Percentiles rank a stretch among this genome's conserved stretches.
These are phyloP conservation scores for Tubosaeta brunneosetosa DNA, from an alignment of 768 basidiomycete genomes.

Conservation along the genomic window DNA sequence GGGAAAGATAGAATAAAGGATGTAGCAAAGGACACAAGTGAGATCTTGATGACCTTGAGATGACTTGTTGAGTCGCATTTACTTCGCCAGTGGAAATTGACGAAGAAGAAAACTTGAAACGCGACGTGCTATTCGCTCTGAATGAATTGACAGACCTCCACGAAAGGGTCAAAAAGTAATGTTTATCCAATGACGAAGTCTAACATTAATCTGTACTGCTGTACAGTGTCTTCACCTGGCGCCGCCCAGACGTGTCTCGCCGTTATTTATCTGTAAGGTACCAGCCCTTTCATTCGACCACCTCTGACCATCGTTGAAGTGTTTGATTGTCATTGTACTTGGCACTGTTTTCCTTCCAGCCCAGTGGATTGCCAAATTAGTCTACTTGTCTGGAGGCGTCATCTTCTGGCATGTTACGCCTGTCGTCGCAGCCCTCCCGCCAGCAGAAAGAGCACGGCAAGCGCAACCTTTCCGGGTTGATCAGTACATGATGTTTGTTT, in stretches of 20 bases:
- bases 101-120: conserved; percentile 40
- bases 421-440: conserved; percentile 47
- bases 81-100: conserved; percentile 6
- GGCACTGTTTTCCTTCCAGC: conserved; percentile 44
- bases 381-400: conserved; percentile 44
- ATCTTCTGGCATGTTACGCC: conserved; percentile 64
- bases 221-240: conserved; percentile 64
- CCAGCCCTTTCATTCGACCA: background rate
- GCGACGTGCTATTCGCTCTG: conserved; percentile 36
- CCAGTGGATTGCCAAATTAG: conserved; percentile 44
- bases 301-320: conserved; percentile 6
- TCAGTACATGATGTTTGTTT: background rate
- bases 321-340: conserved; percentile 40
- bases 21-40: conserved; percentile 8
- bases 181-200: background rate
- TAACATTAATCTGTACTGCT: conserved; percentile 1
- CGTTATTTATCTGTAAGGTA: conserved; percentile 45
- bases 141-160: conserved; percentile 55
- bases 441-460: conserved; percentile 44
- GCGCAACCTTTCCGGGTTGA: conserved; percentile 8
- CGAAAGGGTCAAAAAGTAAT: conserved; percentile 62
- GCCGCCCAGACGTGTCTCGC: conserved; percentile 46
- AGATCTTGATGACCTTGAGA: background rate
- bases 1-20: conserved; percentile 33
- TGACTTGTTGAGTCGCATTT: background rate